These are phyloP conservation scores for Chaetomium tenue DNA, from an alignment of 495 filamentous ascomycete genomes.

Conservation along the genomic window DNA sequence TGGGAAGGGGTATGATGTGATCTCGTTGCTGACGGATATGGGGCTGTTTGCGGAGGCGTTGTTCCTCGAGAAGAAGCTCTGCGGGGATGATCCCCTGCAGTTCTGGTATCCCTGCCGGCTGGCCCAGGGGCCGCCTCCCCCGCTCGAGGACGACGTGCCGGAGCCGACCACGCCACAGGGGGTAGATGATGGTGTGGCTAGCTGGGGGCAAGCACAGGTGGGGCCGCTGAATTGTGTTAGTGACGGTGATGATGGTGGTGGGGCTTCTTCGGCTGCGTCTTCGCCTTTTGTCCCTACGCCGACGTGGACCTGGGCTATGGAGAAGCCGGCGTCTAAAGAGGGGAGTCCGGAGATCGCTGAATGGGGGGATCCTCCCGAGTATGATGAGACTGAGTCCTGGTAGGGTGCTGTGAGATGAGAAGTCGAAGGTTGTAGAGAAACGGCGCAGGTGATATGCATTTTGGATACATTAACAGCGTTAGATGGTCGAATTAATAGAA, in stretches of 20 bases:
- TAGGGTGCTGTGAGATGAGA: too few relatives aligned
- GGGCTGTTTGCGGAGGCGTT: slow-evolving; percentile 4
- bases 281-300: background rate
- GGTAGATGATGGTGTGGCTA: too few relatives aligned
- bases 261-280: background rate
- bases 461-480: too few relatives aligned
- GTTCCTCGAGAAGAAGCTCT: slow-evolving; percentile 16
- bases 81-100: background rate
- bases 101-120: slow-evolving; percentile 17
- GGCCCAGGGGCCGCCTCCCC: background rate
- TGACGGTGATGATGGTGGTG: background rate
- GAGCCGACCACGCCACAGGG: background rate
- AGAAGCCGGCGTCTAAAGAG: too few relatives aligned
- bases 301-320: too few relatives aligned
- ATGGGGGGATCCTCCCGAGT: too few relatives aligned
- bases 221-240: background rate
- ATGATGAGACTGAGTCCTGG: too few relatives aligned
- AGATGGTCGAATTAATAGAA: too few relatives aligned
- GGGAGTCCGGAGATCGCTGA: too few relatives aligned
- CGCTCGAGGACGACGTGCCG: background rate
- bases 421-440: too few relatives aligned
- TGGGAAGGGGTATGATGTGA: slow-evolving; percentile 19
- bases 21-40: slow-evolving; percentile 20
- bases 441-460: too few relatives aligned
- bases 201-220: background rate